These are phyloP conservation scores for Chiua virens DNA, from an alignment of 768 basidiomycete species.

Conservation along the genomic window DNA sequence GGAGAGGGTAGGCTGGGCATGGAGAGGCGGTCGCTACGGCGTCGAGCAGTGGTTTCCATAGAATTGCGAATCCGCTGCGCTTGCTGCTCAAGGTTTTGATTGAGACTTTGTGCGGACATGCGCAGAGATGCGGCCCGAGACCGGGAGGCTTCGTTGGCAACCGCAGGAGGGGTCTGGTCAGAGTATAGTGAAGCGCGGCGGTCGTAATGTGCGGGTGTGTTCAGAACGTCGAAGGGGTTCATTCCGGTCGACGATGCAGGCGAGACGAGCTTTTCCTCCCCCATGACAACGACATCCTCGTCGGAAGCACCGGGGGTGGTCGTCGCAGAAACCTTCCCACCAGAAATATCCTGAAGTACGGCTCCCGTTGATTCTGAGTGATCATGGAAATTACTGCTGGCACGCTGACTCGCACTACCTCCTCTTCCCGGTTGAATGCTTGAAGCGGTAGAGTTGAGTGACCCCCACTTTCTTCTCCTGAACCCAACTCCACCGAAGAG, in stretches of 20 bases:
- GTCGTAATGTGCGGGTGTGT: slow-evolving; percentile 16
- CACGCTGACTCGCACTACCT: neutral
- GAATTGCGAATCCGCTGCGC: slow-evolving; percentile 32
- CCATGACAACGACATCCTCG: slow-evolving; percentile 14
- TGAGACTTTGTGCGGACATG: slow-evolving; percentile 17
- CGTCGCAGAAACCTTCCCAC: slow-evolving; percentile 13
- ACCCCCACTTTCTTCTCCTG: slow-evolving; percentile 25
- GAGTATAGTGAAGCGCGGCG: slow-evolving; percentile 22
- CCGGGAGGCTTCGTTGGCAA: slow-evolving; percentile 5
- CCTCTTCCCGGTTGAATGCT: slow-evolving; percentile 3
- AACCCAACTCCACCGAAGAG: slow-evolving; percentile 29
- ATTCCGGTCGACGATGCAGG: slow-evolving; percentile 13
- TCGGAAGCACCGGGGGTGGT: slow-evolving; percentile 23
- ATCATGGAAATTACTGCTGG: slow-evolving; percentile 11
- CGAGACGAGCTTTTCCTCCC: slow-evolving; percentile 25
- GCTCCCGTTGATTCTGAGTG: slow-evolving; percentile 25
- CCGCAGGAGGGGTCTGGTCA: slow-evolving; percentile 4
- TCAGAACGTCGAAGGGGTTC: slow-evolving; percentile 19
- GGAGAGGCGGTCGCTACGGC: slow-evolving; percentile 31
- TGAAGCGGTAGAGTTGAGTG: slow-evolving; percentile 25
- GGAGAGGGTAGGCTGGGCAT: slow-evolving; percentile 25
- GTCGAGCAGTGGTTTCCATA: slow-evolving; percentile 27
- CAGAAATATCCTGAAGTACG: slow-evolving; percentile 10
- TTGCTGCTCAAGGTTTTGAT: slow-evolving; percentile 28
- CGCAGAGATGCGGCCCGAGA: slow-evolving; percentile 8